phyloP scores from a whole-genome alignment of 2,329 filamentous ascomycete species.

The Lasiodiplodia sp. region DNA sequence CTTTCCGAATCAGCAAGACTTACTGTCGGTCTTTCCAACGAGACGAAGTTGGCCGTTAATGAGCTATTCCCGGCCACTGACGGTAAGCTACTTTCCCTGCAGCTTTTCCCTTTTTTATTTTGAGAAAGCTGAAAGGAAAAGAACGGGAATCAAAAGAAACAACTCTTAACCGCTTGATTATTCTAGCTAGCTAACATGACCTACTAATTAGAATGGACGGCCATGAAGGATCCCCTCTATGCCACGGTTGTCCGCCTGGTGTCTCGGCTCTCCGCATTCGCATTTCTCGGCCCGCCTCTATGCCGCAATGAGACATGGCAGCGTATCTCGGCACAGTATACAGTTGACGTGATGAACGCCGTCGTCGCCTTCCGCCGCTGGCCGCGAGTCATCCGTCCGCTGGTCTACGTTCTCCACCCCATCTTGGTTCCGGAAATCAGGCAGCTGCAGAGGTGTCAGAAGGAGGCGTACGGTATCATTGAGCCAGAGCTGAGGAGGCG shows the following conservation, averaged over 20 bases:
- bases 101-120: not conserved
- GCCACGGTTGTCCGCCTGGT: slow-evolving; percentile 52
- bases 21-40: not conserved
- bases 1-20: not conserved
- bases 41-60: not conserved
- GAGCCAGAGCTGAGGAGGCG: slow-evolving; percentile 43
- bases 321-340: slow-evolving; percentile 43
- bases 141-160: not conserved
- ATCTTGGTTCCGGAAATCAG: slow-evolving; percentile 40
- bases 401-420: slow-evolving; percentile 45
- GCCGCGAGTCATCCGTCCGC: slow-evolving; percentile 44
- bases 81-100: not conserved
- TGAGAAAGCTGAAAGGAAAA: no score
- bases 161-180: not conserved
- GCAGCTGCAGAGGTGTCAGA: slow-evolving; percentile 46
- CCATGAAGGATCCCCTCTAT: slow-evolving; percentile 38
- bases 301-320: slow-evolving; percentile 51
- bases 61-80: not conserved
- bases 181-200: no score
- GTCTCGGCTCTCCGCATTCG: slow-evolving; percentile 48
- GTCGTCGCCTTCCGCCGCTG: slow-evolving; percentile 43
- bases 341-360: slow-evolving; percentile 44
- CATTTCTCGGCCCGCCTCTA: slow-evolving; percentile 49
- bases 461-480: slow-evolving; percentile 44
- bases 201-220: slow-evolving; percentile 46